phyloP scores from a whole-genome alignment of 331 rosid species.

The Acacia pycnantha region DNA sequence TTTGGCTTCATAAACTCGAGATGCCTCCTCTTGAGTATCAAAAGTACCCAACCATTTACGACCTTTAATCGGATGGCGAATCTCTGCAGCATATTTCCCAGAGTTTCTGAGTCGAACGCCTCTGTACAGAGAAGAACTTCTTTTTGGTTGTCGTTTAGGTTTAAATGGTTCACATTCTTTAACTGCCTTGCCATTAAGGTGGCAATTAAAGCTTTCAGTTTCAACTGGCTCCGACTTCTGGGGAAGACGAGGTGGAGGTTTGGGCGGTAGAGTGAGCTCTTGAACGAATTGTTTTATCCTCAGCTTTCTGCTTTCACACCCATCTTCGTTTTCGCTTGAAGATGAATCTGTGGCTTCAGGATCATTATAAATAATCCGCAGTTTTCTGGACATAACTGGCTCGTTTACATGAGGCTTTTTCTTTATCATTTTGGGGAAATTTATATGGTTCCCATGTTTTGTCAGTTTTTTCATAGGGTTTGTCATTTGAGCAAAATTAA shows the following conservation, averaged over 20 bases:
- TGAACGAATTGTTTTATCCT: slow-evolving; percentile 26
- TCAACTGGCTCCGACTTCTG: background rate
- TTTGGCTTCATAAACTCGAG: slow-evolving; percentile 59
- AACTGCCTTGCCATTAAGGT: background rate
- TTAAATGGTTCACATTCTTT: slow-evolving; percentile 14
- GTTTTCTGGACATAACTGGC: slow-evolving; percentile 40
- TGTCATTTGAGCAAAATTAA: slow-evolving; percentile 30
- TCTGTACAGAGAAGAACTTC: slow-evolving; percentile 43
- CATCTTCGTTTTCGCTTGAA: slow-evolving; percentile 63
- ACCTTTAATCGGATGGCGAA: slow-evolving; percentile 70
- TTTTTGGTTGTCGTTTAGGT: background rate
- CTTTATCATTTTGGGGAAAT: slow-evolving; percentile 13
- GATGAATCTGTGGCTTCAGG: slow-evolving; percentile 85
- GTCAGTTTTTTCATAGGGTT: slow-evolving; percentile 34
- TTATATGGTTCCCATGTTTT: background rate
- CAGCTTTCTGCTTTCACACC: background rate
- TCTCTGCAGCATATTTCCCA: slow-evolving; percentile 96
- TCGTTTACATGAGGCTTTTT: slow-evolving; percentile 4
- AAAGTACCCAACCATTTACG: slow-evolving; percentile 90
- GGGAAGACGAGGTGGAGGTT: background rate
- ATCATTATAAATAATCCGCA: slow-evolving; percentile 58
- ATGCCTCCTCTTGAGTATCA: slow-evolving; percentile 77
- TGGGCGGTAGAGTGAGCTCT: slow-evolving; percentile 44
- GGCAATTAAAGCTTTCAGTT: slow-evolving; percentile 24
- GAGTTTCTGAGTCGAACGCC: slow-evolving; percentile 85